These are phyloP conservation scores for Arthroderma uncinatum DNA, from an alignment of 2,329 filamentous ascomycete genomes.

Conservation along the genomic window DNA sequence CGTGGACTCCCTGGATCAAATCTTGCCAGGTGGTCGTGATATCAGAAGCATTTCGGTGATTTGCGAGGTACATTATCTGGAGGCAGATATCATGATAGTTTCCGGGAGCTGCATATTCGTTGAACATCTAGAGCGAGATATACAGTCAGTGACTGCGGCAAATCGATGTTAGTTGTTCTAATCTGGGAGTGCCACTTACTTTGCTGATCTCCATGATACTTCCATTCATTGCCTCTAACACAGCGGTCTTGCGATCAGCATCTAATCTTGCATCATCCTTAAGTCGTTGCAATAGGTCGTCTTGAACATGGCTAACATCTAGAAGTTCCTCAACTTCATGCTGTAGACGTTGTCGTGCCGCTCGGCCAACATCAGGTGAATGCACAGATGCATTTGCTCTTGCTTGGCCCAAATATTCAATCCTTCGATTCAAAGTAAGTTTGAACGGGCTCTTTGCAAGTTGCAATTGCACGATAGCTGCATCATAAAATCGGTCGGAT, in stretches of 20 bases:
- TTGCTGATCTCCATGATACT: constrained; percentile 63
- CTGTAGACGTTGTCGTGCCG: constrained; percentile 72
- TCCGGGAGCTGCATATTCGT: constrained; percentile 79
- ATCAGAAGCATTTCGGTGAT: constrained; percentile 77
- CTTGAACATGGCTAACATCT: constrained; percentile 89
- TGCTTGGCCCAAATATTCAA: constrained; percentile 79
- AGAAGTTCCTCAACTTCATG: constrained; percentile 77
- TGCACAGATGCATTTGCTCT: constrained; percentile 85
- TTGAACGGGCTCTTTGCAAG: constrained; percentile 74
- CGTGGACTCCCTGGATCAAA: constrained; percentile 62
- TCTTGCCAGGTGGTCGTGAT: constrained; percentile 77
- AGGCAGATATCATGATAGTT: constrained; percentile 90
- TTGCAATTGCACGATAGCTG: constrained; percentile 72
- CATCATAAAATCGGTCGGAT: constrained; percentile 70
- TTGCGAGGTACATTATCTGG: constrained; percentile 80
- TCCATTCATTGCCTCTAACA: constrained; percentile 62
- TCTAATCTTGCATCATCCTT: constrained; percentile 60
- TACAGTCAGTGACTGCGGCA: neutral
- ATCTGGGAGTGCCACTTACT: constrained; percentile 37
- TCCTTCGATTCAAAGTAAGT: constrained; percentile 70
- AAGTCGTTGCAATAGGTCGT: constrained; percentile 73
- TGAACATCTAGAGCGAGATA: constrained; percentile 58
- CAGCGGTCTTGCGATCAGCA: constrained; percentile 50
- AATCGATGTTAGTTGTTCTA: constrained; percentile 18
- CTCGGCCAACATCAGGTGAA: constrained; percentile 62